Percentiles rank a stretch among this genome's conserved stretches.
These are phyloP conservation scores for Canavalia ensiformis DNA, from an alignment of 306 rosid genomes.

Conservation along the genomic window DNA sequence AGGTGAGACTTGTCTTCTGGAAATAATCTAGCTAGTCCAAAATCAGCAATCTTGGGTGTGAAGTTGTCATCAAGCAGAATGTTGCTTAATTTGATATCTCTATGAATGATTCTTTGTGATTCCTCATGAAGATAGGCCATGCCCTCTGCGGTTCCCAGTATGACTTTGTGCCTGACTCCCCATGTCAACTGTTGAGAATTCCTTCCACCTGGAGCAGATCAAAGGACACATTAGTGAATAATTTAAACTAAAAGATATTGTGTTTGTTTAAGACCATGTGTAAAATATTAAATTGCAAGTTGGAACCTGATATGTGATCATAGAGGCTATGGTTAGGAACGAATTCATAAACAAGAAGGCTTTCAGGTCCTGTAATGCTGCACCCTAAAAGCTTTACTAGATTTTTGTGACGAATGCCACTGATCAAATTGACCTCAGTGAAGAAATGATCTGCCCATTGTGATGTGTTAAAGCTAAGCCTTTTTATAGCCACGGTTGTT, in stretches of 20 bases:
- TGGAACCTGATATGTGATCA: slow-evolving; percentile 44
- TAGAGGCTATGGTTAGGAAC: slow-evolving; percentile 46
- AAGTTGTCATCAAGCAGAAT: slow-evolving; percentile 44
- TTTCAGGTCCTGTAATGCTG: slow-evolving; percentile 55
- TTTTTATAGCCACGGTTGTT: slow-evolving; percentile 42
- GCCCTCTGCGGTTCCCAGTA: slow-evolving; percentile 47
- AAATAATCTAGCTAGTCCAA: slow-evolving; percentile 50
- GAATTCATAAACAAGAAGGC: slow-evolving; percentile 52
- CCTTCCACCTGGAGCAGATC: slow-evolving; percentile 30
- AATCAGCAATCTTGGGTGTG: slow-evolving; percentile 53
- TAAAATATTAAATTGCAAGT: background rate
- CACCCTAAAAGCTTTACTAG: slow-evolving; percentile 51
- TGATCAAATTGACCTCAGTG: slow-evolving; percentile 49
- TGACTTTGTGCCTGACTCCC: slow-evolving; percentile 46
- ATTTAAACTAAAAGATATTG: background rate
- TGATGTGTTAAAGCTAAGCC: slow-evolving; percentile 48
- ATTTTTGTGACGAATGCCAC: slow-evolving; percentile 48
- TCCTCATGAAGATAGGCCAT: slow-evolving; percentile 52
- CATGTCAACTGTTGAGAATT: slow-evolving; percentile 33
- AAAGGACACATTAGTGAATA: background rate
- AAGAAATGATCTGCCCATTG: slow-evolving; percentile 54
- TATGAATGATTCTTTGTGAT: slow-evolving; percentile 49
- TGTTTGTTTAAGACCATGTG: background rate
- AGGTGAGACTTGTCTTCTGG: slow-evolving; percentile 51
- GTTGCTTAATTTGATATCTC: slow-evolving; percentile 49